Evolutionary conservation across 176 grass and related monocot genomes (phyloP).

Genomic region (Poa pratensis): DNA sequence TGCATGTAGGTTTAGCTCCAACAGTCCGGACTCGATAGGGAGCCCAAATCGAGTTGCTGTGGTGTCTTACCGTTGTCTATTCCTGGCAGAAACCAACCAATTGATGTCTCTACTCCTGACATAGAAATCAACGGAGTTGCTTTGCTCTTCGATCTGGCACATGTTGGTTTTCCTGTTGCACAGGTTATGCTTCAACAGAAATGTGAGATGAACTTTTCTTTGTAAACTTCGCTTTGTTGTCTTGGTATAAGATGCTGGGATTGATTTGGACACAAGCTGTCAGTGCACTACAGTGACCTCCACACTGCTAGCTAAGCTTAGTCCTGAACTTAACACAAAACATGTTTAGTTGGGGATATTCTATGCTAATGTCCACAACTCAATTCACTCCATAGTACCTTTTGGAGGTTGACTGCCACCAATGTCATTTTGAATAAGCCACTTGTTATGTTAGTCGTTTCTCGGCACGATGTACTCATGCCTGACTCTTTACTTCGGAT

Average conservation of each 20-base stretch:
- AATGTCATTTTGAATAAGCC: slow-evolving; percentile 42
- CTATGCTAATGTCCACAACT: too few species aligned
- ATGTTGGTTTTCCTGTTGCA: neutral
- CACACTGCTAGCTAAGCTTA: neutral
- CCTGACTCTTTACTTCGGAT: neutral
- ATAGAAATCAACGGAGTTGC: neutral
- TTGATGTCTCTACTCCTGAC: neutral
- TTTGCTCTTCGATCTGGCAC: neutral
- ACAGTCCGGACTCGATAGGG: too few species aligned
- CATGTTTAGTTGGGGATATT: too few species aligned
- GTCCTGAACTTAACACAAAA: neutral
- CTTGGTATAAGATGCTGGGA: neutral
- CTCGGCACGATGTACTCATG: neutral
- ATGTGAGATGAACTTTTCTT: neutral
- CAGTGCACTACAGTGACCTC: neutral
- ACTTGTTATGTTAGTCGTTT: slow-evolving; percentile 35
- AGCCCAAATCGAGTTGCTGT: too few species aligned
- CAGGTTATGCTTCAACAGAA: neutral
- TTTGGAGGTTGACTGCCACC: neutral
- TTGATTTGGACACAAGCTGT: neutral
- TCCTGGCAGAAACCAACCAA: too few species aligned
- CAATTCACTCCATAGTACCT: too few species aligned
- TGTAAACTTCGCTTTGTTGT: neutral
- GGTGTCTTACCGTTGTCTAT: too few species aligned
- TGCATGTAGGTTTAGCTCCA: too few species aligned